phyloP scores from a whole-genome alignment of 2,329 filamentous ascomycete genomes.

The Ustulina deusta region DNA sequence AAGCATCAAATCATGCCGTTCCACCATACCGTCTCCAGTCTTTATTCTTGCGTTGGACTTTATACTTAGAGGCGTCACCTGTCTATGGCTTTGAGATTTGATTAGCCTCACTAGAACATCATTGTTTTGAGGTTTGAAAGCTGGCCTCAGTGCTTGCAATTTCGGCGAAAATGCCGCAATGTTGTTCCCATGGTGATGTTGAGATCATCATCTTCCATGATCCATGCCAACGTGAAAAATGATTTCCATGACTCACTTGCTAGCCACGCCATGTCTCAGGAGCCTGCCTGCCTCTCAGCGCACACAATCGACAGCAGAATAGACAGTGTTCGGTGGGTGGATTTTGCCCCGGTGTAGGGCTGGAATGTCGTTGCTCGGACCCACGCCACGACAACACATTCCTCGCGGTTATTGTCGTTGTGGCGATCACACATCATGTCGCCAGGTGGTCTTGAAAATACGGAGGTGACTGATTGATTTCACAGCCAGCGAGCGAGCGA shows the following conservation, averaged over 20 bases:
- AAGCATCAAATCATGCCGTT: conserved; percentile 24
- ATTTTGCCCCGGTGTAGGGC: not conserved
- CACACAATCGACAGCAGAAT: not conserved
- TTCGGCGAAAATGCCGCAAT: conserved; percentile 16
- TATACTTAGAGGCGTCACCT: not conserved
- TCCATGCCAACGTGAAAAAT: conserved; percentile 10
- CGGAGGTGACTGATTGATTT: not conserved
- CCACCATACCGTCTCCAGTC: not conserved
- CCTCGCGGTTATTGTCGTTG: conserved; percentile 6
- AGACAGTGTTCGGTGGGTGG: not conserved
- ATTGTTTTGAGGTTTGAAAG: not conserved
- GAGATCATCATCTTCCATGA: not conserved
- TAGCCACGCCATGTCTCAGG: conserved; percentile 21
- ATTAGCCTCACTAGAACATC: not conserved
- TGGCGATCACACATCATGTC: too few species aligned
- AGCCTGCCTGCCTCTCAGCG: not conserved
- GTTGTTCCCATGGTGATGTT: not conserved
- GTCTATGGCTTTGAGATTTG: not conserved
- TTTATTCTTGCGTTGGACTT: not conserved
- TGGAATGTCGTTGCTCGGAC: conserved; percentile 30
- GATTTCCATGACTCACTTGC: not conserved
- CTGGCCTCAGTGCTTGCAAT: not conserved
- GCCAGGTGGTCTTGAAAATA: conserved; percentile 9
- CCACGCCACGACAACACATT: conserved; percentile 35
- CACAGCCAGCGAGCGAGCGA: not conserved